Base-by-base conservation (phyloP, 257 asterid genomes). In the Agastache rugosa region DNA sequence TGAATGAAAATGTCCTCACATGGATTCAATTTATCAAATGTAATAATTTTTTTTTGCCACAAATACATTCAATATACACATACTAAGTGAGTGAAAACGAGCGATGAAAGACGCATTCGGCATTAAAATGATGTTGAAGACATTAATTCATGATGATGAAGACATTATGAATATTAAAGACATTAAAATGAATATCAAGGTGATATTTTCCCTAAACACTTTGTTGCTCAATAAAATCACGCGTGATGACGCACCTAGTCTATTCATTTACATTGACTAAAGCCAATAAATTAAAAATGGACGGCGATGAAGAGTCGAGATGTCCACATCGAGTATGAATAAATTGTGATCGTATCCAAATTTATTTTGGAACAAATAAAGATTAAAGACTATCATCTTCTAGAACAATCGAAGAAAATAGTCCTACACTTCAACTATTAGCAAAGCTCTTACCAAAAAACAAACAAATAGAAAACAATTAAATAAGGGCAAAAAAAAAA, bases 1-100 rank as follows among this genome's bases (percentile, higher is more conserved):
- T 35, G 35, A 34, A 35, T n/a, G n/a, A n/a, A n/a, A n/a, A n/a
- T n/a, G n/a, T 34, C 74, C 53, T 8, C 48, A 69, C 63, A 27
- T 51, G 63, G 37, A 16, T 19, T 37, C 10, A 17, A 20, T 19
- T 69, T 50, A 54, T 37, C 35, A 31, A 27, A 5, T 44, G 25
- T 17, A 39, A 3, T 45, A n/a, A n/a, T 29, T 29, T 29, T 0
- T 29, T 29, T 20, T 8, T 17, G 8, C 60, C 60, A 53, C 59
- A 53, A 51, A 51, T 51, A 51, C 25, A 12, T 44, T 25, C 29
- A 1, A 25, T 7, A 7, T 39, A 8, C 17, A 15, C 17, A 45
- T 16, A 3, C 17, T 14, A 3, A 0, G n/a, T 45, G 54, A 10
- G 54, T 47, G 7, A 45, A 45, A 15, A 15, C 19, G 17, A 3